Evolutionary conservation across 208 protist genomes (phyloP), one percentile per base, ranked within the genome.

Genomic region (Trypanosoma grayi): DNA sequence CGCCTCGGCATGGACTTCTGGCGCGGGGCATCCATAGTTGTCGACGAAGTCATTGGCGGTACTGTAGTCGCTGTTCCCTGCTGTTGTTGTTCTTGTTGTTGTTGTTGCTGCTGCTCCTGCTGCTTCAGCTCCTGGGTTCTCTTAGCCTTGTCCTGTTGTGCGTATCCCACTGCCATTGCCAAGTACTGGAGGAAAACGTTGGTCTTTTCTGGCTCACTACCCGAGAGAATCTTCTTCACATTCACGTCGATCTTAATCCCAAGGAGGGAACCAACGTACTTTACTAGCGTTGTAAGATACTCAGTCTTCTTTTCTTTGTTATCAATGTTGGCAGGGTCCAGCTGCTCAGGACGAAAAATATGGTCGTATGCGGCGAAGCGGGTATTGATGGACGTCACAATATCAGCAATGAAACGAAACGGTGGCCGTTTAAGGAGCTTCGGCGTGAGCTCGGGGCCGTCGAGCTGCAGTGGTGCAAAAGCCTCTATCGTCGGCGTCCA

Each of bases 361-460:
- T 91, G 77, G 22, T 72, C 66, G 62, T 91, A 94, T 10, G 81
- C 85, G 4, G 75, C 75, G 62, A 87, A 93, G 2, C 79, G 77
- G 0, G 40, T 68, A 47, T 93, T 87, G 54, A 96, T 90, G 40
- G 51, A 67, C 28, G 60, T 68, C 11, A 95, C 80, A 44, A 97
- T 83, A 56, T 95, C 92, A 57, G 89, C 80, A 65, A 97, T 92
- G 56, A 97, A 97, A 20, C 89, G 83, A 73, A 97, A 97, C 7
- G 92, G 89, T 2, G 92, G 92, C 9, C 83, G 71, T 50, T 94
- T 85, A 25, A 97, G 79, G 16, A 90, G 70, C 59, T 97, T 97
- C 24, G 67, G 59, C 14, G 79, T 90, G 47, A 97, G 66, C 66
- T 90, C 81, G 9, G 92, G 92, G 2, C 61, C 44, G 4, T 63